Evolutionary conservation across 805 yeast species (phyloP), one percentile per base, ranked within the genome.

Genomic region (Komagataella ulmi): DNA sequence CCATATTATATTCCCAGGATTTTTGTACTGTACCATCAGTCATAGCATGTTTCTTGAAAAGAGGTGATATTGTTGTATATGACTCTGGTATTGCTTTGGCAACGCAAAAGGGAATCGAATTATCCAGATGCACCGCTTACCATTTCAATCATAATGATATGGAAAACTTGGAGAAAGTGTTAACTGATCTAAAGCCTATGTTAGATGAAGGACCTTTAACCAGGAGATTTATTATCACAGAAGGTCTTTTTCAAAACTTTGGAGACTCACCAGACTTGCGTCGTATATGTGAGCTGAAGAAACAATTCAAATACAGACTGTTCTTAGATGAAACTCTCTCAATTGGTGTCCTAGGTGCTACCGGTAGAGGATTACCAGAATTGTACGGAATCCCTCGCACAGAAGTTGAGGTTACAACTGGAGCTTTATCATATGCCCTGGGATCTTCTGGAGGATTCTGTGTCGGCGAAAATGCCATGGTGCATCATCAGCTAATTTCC

Each of bases 381-480:
- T 81, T 78, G 62, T 85, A 64, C 57, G 76, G 73, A 48, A 71
- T 90, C 58, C 77, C 81, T 53, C 80, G 96, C 57, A 65, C 74
- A 5, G 86, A 85, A 49, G 73, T 93, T 54, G 93, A 91, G 58
- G 81, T 93, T 55, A 87, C 96, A 7, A 76, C 88, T 50, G 97
- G 97, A 23, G 80, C 96, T 1, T 67, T 93, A 74, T 93, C 96
- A 14, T 75, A 76, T 47, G 74, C 95, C 0, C 74, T 91, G 56
- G 91, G 88, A 7, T 75, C 93, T 1, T 81, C 91, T 49, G 99
- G 99, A 56, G 98, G 96, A 0, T 91, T 88, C 69, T 93, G 96
- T 63, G 85, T 87, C 24, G 99, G 98, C 53, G 83, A 79, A 46
- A 66, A 71, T 23, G 83, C 83, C 52, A 88, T 93, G 88, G 80